Percentiles rank a stretch among this genome's conserved stretches.
These are phyloP conservation scores for Aspergillus viridinutans DNA, from an alignment of 2,329 filamentous ascomycete species.

Conservation along the genomic window DNA sequence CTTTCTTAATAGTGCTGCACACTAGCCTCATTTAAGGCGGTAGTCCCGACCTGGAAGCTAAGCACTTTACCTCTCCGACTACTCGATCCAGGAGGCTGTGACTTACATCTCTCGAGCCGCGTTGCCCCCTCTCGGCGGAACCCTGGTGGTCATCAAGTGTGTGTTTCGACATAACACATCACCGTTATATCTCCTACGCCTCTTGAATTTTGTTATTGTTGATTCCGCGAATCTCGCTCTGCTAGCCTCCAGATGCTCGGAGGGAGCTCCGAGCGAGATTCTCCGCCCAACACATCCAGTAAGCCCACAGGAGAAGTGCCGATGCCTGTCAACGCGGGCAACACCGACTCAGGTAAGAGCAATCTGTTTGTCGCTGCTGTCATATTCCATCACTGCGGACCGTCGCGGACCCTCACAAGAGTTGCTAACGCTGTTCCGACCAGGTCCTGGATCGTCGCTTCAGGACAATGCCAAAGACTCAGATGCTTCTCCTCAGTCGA, in stretches of 20 bases:
- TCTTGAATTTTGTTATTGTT: conserved; percentile 5
- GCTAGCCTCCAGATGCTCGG: conserved; percentile 30
- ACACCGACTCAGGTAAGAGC: conserved; percentile 27
- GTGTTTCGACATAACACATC: conserved; percentile 8
- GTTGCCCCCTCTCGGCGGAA: conserved; percentile 18
- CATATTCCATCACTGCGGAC: not conserved
- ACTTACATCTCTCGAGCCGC: conserved; percentile 11
- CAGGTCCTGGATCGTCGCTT: conserved; percentile 25
- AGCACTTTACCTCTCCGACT: conserved; percentile 13
- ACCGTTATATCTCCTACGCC: conserved; percentile 3
- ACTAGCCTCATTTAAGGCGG: conserved; percentile 24
- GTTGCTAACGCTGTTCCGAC: conserved; percentile 10
- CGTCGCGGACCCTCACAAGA: not conserved
- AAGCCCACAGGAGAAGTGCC: conserved; percentile 27
- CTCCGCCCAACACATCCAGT: conserved; percentile 26
- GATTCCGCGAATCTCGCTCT: conserved; percentile 16
- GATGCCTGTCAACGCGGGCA: conserved; percentile 30
- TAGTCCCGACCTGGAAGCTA: conserved; percentile 22
- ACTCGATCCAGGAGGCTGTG: conserved; percentile 24
- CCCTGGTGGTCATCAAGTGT: conserved; percentile 18
- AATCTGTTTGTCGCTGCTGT: not conserved
- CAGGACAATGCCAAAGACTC: conserved; percentile 18
- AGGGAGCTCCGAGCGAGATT: conserved; percentile 30
- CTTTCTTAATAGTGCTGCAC: conserved; percentile 18
- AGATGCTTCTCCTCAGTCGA: conserved; percentile 21